Conservation (phyloP, 306 rosid genomes). For the Spatholobus suberectus region DNA sequence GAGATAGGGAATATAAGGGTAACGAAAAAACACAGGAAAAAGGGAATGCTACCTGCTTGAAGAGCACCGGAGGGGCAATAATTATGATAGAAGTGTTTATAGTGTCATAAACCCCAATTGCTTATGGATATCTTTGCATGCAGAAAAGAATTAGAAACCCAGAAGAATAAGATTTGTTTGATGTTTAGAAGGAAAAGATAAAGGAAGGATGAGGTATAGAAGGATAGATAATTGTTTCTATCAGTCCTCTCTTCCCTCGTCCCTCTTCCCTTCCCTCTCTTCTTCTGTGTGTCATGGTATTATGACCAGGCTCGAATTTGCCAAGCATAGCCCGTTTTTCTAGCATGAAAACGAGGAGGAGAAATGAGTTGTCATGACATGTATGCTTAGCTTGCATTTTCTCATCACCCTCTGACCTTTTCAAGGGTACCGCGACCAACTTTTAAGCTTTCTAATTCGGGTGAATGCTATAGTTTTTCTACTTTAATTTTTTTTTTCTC, state of each 20-base stretch:
- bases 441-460: slow-evolving; percentile 21
- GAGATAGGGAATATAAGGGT: background rate
- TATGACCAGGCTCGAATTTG: slow-evolving; percentile 41
- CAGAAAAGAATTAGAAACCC: background rate
- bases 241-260: slow-evolving; percentile 29
- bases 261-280: slow-evolving; percentile 19
- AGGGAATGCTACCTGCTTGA: slow-evolving; percentile 32
- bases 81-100: slow-evolving; percentile 4
- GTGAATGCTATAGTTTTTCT: background rate
- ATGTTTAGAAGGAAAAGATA: slow-evolving; percentile 28
- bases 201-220: background rate
- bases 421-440: slow-evolving; percentile 33
- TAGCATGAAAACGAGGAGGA: slow-evolving; percentile 59
- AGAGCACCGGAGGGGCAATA: slow-evolving; percentile 3
- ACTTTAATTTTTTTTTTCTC: background rate
- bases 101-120: slow-evolving; percentile 2
- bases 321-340: slow-evolving; percentile 46
- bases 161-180: background rate
- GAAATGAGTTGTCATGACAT: slow-evolving; percentile 35
- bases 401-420: slow-evolving; percentile 43
- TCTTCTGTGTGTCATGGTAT: slow-evolving; percentile 33
- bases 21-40: background rate
- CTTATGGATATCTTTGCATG: slow-evolving; percentile 7
- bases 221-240: slow-evolving; percentile 36
- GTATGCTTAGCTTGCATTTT: slow-evolving; percentile 26